Percentiles rank a stretch among this genome's conserved stretches.
Conservation (phyloP, 176 grass and related monocot genomes). For the Aegilops umbellulata region DNA sequence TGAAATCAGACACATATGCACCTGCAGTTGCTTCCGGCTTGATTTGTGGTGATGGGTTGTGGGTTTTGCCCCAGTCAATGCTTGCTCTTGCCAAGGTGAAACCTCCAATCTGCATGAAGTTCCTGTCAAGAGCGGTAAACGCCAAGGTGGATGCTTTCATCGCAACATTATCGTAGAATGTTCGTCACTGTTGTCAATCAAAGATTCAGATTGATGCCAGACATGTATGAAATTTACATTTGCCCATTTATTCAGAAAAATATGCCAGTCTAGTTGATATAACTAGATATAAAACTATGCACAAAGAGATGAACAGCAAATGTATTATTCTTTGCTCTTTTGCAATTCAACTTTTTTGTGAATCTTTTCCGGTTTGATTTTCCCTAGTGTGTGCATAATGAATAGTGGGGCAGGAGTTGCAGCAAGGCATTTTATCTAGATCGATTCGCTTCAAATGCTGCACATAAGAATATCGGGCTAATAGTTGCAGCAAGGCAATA, state of each 20-base stretch:
- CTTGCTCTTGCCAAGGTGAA: slow-evolving; percentile 38
- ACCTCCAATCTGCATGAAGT: slow-evolving; percentile 35
- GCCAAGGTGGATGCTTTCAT: slow-evolving; percentile 18
- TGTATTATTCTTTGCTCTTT: neutral
- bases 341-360: neutral
- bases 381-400: too few species aligned
- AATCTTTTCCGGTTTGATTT: too few species aligned
- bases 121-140: slow-evolving; percentile 13
- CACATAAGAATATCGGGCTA: neutral
- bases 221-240: neutral
- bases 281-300: neutral
- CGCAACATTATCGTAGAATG: neutral
- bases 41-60: slow-evolving; percentile 30
- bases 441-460: neutral
- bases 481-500: neutral
- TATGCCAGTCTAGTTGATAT: neutral
- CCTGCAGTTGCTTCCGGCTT: slow-evolving; percentile 25
- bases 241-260: neutral
- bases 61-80: slow-evolving; percentile 17
- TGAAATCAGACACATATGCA: slow-evolving; percentile 22
- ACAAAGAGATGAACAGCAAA: neutral
- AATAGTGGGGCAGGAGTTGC: neutral
- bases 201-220: neutral
- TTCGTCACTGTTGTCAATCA: neutral
- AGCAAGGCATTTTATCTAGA: neutral